Evolutionary conservation across 352 stramenopile species (phyloP), one percentile per base, ranked within the genome.

Genomic region (Globisporangium ultimum): DNA sequence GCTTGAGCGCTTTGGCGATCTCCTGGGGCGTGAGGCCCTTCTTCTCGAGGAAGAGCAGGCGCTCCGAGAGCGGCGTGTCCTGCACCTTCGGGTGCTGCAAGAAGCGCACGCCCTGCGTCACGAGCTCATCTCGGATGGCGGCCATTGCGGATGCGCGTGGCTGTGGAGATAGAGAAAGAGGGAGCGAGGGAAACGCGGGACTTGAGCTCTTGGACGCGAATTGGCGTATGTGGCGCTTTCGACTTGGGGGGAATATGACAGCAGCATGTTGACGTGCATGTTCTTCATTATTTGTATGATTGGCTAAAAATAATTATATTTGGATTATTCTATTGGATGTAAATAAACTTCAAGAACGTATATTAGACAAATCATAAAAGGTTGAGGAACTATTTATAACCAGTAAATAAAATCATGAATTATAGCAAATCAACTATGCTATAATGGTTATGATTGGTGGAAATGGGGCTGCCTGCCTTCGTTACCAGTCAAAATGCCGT

Each of bases 51-150:
- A 90, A 92, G 59, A 66, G 66, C 49, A 90, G 67, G 7, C 80
- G 74, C 62, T 90, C 78, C 1, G 82, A 89, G 9, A 92, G 72
- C 48, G 82, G 80, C 62, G 80, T 87, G 61, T 87, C 72, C 64
- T 90, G 82, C 53, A 91, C 82, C 48, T 87, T 85, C 1, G 82
- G 71, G 64, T 91, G 79, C 68, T 87, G 77, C 66, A 91, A 61
- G 62, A 91, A 91, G 55, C 82, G 82, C 68, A 91, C 77, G 61
- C 82, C 80, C 55, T 89, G 80, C 62, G 79, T 62, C 46, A 91
- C 70, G 22, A 89, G 69, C 18, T 89, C 78, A 53, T 88, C 72
- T 2, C 80, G 67, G 32, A 85, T 72, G 28, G 28, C 28, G 24
- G 74, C 70, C 71, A 63, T 56, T 21, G 20, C 50, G 32, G 34